Evolutionary conservation across 116 monocot genomes (phyloP).

Genomic region (Dioscorea cayenensis): DNA sequence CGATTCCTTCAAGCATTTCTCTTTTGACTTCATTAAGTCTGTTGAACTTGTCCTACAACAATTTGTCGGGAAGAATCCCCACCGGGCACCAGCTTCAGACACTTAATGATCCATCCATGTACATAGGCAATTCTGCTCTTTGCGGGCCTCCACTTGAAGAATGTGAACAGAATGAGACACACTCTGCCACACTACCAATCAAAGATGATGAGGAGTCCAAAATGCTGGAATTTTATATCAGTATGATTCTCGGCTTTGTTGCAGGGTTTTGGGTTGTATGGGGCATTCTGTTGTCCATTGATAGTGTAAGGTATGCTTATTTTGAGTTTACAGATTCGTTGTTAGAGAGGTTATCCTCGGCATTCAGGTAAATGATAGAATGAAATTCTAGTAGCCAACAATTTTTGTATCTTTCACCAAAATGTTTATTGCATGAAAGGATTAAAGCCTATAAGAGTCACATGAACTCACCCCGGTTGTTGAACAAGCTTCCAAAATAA

Average conservation of each 20-base stretch:
- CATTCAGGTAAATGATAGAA: too few species aligned
- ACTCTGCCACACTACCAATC: not conserved
- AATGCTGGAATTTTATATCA: slow-evolving; percentile 2
- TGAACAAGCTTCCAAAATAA: too few species aligned
- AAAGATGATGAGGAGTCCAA: not conserved
- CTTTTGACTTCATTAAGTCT: not conserved
- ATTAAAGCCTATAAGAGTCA: too few species aligned
- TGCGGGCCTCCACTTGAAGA: slow-evolving; percentile 8
- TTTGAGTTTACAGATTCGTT: slow-evolving; percentile 4
- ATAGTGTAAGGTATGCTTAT: not conserved
- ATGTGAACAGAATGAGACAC: not conserved
- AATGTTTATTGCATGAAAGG: too few species aligned
- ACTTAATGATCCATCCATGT: slow-evolving; percentile 13
- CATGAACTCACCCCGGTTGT: too few species aligned
- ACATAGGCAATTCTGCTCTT: slow-evolving; percentile 8
- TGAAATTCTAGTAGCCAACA: too few species aligned
- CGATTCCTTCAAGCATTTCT: slow-evolving; percentile 4
- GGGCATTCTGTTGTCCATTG: not conserved
- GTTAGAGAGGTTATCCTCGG: not conserved
- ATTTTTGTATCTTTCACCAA: too few species aligned
- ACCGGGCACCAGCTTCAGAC: slow-evolving; percentile 11
- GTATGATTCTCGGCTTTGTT: not conserved
- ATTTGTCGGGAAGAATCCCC: slow-evolving; percentile 15
- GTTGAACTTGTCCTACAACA: slow-evolving; percentile 9
- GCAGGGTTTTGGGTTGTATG: slow-evolving; percentile 6